Percentiles rank a stretch among this genome's conserved stretches.
These are phyloP conservation scores for Candida patagonica DNA, from an alignment of 805 yeast species.

Conservation along the genomic window DNA sequence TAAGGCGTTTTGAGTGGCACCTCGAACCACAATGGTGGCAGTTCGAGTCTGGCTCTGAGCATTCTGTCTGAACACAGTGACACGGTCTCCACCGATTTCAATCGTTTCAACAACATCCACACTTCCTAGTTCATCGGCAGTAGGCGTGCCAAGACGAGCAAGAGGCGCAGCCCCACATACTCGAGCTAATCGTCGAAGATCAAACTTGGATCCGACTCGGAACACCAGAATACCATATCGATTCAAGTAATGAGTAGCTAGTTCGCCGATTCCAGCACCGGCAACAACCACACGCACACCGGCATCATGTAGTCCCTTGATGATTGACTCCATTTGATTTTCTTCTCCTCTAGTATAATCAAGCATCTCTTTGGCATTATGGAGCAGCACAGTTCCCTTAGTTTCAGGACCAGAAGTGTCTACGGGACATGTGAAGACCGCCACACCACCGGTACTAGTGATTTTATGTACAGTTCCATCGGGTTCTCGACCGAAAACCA, in stretches of 20 bases:
- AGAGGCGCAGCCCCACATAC: slow-evolving; percentile 97
- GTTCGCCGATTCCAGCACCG: slow-evolving; percentile 89
- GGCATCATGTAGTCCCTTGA: slow-evolving; percentile 71
- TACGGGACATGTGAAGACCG: slow-evolving; percentile 85
- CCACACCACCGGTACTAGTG: slow-evolving; percentile 64
- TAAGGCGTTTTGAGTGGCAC: slow-evolving; percentile 88
- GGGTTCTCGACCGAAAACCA: slow-evolving; percentile 98
- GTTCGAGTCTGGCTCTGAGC: slow-evolving; percentile 57
- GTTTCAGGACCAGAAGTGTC: slow-evolving; percentile 97
- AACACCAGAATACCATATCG: slow-evolving; percentile 76
- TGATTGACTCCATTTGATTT: slow-evolving; percentile 76
- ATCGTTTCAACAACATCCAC: slow-evolving; percentile 81
- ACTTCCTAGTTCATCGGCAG: slow-evolving; percentile 86
- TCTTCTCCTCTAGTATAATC: slow-evolving; percentile 96
- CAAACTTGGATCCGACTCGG: slow-evolving; percentile 89
- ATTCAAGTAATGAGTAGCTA: slow-evolving; percentile 87
- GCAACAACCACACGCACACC: slow-evolving; percentile 87
- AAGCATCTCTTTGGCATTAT: slow-evolving; percentile 94
- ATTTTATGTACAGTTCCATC: slow-evolving; percentile 77
- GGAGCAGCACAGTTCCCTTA: slow-evolving; percentile 91
- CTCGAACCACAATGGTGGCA: slow-evolving; percentile 87
- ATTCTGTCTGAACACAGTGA: slow-evolving; percentile 79
- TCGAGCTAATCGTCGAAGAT: slow-evolving; percentile 83
- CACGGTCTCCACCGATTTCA: slow-evolving; percentile 97
- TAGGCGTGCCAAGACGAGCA: slow-evolving; percentile 89